A percentile compares a stretch with the other conserved stretches of the same genome.
phyloP scores from a whole-genome alignment of 78 protist species.

The Tieghemostelium lacteum region DNA sequence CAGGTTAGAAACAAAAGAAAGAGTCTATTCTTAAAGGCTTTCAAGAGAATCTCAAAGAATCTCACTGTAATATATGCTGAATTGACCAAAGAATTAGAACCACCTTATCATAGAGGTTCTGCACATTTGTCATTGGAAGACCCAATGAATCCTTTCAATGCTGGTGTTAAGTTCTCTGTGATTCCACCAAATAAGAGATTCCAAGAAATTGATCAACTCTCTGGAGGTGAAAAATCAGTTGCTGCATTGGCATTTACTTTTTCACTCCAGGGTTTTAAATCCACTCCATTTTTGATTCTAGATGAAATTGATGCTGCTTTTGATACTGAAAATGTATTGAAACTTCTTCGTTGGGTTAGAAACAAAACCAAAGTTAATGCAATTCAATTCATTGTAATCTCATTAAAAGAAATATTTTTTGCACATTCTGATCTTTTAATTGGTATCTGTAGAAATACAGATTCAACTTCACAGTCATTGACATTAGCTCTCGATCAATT shows the following conservation, averaged over 20 bases:
- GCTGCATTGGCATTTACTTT: constrained; percentile 99
- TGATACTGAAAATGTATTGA: constrained; percentile 94
- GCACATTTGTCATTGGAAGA: constrained; percentile 91
- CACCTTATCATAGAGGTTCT: constrained; percentile 74
- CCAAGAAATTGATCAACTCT: constrained; percentile 94
- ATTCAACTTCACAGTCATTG: constrained; percentile 19
- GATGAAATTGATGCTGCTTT: constrained; percentile 99
- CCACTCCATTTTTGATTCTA: constrained; percentile 98
- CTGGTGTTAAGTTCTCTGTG: constrained; percentile 94
- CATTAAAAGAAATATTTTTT: constrained; percentile 93
- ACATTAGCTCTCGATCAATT: constrained; percentile 1
- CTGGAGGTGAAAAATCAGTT: constrained; percentile 99
- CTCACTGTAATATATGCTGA: constrained; percentile 86
- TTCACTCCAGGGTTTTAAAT: constrained; percentile 93
- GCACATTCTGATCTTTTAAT: constrained; percentile 84
- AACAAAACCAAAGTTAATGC: constrained; percentile 15
- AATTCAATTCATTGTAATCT: constrained; percentile 92
- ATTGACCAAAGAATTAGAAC: constrained; percentile 78
- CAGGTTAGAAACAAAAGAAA: constrained; percentile 18
- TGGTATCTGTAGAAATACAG: constrained; percentile 83
- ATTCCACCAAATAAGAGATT: constrained; percentile 98
- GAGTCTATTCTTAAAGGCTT: constrained; percentile 73
- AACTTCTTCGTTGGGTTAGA: constrained; percentile 88
- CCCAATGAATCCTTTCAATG: constrained; percentile 91
- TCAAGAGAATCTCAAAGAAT: constrained; percentile 54